Conservation (phyloP, 768 basidiomycete species). For the Pleurotus sapidus region DNA sequence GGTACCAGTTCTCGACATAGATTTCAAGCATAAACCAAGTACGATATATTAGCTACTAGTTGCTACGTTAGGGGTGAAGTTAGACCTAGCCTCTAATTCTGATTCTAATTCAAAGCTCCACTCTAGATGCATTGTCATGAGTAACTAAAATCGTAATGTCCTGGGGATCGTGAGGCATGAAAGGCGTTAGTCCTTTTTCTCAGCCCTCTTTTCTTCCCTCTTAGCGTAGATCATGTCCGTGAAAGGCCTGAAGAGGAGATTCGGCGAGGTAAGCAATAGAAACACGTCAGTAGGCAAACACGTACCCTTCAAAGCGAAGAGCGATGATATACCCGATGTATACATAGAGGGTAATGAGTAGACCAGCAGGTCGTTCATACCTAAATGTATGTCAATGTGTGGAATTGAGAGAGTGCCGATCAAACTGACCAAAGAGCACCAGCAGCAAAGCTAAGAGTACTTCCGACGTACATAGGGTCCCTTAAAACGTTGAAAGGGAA, state of each 20-base stretch:
- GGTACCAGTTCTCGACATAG: slow-evolving; percentile 29
- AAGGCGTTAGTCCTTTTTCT: slow-evolving; percentile 12
- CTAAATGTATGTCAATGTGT: slow-evolving; percentile 31
- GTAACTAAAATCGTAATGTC: neutral
- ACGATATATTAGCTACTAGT: too few relatives aligned
- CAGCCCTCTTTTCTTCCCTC: slow-evolving; percentile 44
- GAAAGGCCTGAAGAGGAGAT: slow-evolving; percentile 52
- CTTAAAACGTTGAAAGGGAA: slow-evolving; percentile 95
- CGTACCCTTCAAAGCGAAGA: slow-evolving; percentile 87
- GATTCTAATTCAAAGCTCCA: slow-evolving; percentile 1
- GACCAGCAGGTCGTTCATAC: slow-evolving; percentile 83
- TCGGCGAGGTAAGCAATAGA: neutral
- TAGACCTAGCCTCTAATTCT: slow-evolving; percentile 7
- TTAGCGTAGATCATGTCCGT: slow-evolving; percentile 80
- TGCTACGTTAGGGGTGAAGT: neutral
- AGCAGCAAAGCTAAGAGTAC: slow-evolving; percentile 85
- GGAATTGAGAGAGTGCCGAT: too few relatives aligned
- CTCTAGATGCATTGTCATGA: slow-evolving; percentile 4
- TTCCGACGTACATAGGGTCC: slow-evolving; percentile 98
- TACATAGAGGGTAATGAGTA: slow-evolving; percentile 78
- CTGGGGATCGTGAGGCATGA: neutral
- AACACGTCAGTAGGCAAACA: slow-evolving; percentile 8
- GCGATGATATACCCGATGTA: slow-evolving; percentile 84
- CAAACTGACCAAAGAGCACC: slow-evolving; percentile 77
- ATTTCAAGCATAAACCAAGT: neutral